Conservation (phyloP, 306 rosid species). For the Delonix regia region DNA sequence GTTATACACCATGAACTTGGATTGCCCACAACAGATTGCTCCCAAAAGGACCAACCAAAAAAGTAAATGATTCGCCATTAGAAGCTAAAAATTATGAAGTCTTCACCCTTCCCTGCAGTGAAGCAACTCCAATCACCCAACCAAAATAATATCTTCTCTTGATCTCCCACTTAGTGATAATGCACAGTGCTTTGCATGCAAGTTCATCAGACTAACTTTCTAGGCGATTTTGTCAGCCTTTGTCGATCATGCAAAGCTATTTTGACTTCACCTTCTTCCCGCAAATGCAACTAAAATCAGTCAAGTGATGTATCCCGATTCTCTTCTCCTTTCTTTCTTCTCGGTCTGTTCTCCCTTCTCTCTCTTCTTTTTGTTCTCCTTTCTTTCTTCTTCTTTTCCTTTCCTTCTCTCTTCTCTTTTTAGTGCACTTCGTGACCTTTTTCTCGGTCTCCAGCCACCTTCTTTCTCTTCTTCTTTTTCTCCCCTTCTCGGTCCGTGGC, state of each 20-base stretch:
- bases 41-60: slow-evolving; percentile 48
- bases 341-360: no score
- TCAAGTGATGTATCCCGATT: not conserved
- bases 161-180: slow-evolving; percentile 33
- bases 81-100: slow-evolving; percentile 26
- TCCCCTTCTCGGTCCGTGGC: no score
- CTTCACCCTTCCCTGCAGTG: slow-evolving; percentile 23
- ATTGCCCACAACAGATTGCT: slow-evolving; percentile 38
- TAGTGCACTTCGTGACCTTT: no score
- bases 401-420: no score
- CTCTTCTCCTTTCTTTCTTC: no score
- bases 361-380: no score
- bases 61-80: slow-evolving; percentile 36
- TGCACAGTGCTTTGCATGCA: slow-evolving; percentile 22
- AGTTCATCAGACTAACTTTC: slow-evolving; percentile 1
- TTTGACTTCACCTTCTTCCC: slow-evolving; percentile 26
- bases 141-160: not conserved
- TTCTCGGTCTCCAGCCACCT: no score
- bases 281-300: slow-evolving; percentile 20
- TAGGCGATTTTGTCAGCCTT: slow-evolving; percentile 32
- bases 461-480: no score
- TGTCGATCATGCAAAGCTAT: not conserved
- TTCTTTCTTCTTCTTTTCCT: no score
- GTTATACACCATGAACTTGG: slow-evolving; percentile 54
- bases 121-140: slow-evolving; percentile 3